Base-by-base conservation (phyloP, 345 rosid genomes). In the Gossypium sturtianum region DNA sequence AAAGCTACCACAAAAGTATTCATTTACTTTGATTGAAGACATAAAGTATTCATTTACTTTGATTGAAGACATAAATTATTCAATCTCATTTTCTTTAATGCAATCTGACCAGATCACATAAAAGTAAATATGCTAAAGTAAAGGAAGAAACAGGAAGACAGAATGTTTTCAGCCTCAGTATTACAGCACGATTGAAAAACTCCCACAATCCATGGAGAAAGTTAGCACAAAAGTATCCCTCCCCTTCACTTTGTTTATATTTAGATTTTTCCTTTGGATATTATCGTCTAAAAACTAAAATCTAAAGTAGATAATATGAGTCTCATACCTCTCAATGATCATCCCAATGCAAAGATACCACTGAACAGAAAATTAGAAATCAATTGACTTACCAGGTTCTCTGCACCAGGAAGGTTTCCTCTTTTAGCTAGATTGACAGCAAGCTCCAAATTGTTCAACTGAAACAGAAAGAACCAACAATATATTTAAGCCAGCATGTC, bases 341-440 rank as follows among this genome's bases (percentile, higher is more conserved):
- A 17, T 47, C 27, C 57, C 76, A 61, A 61, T 5, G 9, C 38
- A 49, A 34, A 27, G 15, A 62, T 38, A 44, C 12, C 20, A 58
- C 3, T 25, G 63, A 53, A 6, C 15, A 53, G 44, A 6, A 16
- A 44, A 27, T n/a, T 53, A n/a, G 5, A 43, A 75, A 66, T 9
- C 38, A 12, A 53, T 41, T 25, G 22, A 65, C 25, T 84, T 87
- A 90, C 99, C 91, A 96, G 89, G 84, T 93, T 91, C 84, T 96
- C 99, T 23, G 97, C 99, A 77, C 99, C 99, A 82, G 99, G 99
- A 75, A 96, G 99, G 82, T 93, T 96, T 86, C 99, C 99, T 86
- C 99, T 86, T 82, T 93, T 96, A 71, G 99, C 99, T 61, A 96
- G 97, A 78, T 89, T 93, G 61, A 96, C 97, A 74, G 99, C 99